These are phyloP conservation scores for Nicotiana attenuata DNA, from an alignment of 257 asterid genomes.

Conservation along the genomic window DNA sequence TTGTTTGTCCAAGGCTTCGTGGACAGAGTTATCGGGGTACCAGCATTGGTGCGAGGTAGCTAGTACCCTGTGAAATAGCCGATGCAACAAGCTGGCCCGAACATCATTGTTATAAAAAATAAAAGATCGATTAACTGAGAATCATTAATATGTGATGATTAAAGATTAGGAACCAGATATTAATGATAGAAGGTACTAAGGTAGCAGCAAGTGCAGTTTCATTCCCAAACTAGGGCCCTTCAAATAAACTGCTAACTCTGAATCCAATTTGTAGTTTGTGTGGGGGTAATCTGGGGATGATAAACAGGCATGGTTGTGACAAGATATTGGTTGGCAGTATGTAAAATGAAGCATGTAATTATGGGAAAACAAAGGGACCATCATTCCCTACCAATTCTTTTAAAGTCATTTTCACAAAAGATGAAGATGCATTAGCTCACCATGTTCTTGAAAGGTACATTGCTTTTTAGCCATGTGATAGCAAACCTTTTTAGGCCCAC, in stretches of 20 bases:
- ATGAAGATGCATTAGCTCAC: conserved; percentile 22
- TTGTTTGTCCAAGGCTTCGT: no score
- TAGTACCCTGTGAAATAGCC: background rate
- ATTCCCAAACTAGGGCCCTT: conserved; percentile 17
- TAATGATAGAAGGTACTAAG: background rate
- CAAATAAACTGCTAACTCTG: conserved; percentile 25
- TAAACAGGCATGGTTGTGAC: conserved; percentile 21
- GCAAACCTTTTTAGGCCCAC: conserved; percentile 34
- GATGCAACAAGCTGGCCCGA: background rate
- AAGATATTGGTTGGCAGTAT: conserved; percentile 37
- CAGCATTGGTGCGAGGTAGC: no score
- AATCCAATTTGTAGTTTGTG: conserved; percentile 25
- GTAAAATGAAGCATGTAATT: conserved; percentile 22
- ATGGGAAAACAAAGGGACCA: conserved; percentile 38
- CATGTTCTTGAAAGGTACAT: conserved; percentile 42
- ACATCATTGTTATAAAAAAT: background rate
- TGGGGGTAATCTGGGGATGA: conserved; percentile 5
- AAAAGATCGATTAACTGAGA: background rate
- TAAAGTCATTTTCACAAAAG: conserved; percentile 29
- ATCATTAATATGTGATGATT: background rate
- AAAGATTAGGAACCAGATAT: background rate
- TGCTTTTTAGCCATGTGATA: conserved; percentile 33
- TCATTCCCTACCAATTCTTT: conserved; percentile 26
- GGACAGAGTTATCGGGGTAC: no score
- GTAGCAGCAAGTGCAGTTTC: conserved; percentile 9